Evolutionary conservation across 1,284 basidiomycete species (phyloP), one percentile per base, ranked within the genome.

Genomic region (Leccinum subrobustum): DNA sequence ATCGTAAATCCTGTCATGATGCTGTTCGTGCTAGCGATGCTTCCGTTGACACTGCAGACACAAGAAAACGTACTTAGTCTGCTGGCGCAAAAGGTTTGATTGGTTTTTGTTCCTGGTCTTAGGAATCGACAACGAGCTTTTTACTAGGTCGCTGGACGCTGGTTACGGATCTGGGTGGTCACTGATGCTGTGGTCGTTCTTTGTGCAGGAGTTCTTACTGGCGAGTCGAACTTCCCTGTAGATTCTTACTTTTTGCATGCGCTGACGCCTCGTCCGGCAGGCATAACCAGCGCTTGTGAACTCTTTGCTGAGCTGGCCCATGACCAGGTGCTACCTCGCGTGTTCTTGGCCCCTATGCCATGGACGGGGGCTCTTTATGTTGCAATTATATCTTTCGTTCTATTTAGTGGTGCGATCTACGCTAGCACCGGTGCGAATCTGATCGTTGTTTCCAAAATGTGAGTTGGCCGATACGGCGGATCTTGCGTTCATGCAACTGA

Each of bases 191-290:
- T 87, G 47, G 69, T 87, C 3, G 88, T 90, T 16, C 77, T 91
- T 3, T 85, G 83, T 57, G 88, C 85, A 4, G 87, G 86, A 1
- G 83, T 89, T n/a, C 76, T 90, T 18, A 86, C 87, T 50, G 88
- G 88, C 79, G 66, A 61, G 60, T 57, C 11, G 20, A 39, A 25
- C 25, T 52, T 6, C 29, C 2, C 9, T n/a, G n/a, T 29, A 1
- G 18, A 18, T 29, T 39, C 57, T 51, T 20, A 9, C 11, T 42
- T 54, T 47, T 47, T 47, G 44, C 5, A 27, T 18, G 8, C 4
- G 50, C 44, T 63, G 57, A 66, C 16, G 47, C 56, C 25, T 53
- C 27, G 23, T 56, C 12, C 39, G 14, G 14, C 52, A 83, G 84
- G 84, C 1, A 83, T 87, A 25, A 69, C 86, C 35, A 82, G 83